These are phyloP conservation scores for Pseudogymnoascus sp. DNA, from an alignment of 2,329 filamentous ascomycete species.

Conservation along the genomic window DNA sequence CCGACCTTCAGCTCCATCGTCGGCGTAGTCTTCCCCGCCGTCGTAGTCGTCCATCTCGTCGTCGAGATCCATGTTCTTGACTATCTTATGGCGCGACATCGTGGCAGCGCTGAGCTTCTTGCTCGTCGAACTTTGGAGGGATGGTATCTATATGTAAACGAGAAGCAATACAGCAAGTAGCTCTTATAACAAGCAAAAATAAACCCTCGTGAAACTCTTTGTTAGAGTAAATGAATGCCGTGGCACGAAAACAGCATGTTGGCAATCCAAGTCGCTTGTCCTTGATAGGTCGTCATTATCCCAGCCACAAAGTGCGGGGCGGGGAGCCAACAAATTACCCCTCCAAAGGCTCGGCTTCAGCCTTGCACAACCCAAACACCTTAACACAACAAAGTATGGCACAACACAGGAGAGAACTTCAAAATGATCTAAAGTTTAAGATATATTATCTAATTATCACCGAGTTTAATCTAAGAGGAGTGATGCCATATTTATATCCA, in stretches of 20 bases:
- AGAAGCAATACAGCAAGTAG: not conserved
- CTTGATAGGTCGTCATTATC: conserved; percentile 8
- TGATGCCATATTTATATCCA: not conserved
- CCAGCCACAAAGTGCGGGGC: conserved; percentile 8
- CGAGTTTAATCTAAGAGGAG: conserved; percentile 1
- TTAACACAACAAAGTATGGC: not conserved
- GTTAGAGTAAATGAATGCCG: not conserved
- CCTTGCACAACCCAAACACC: not conserved
- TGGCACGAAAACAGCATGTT: not conserved
- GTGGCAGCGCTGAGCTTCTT: conserved; percentile 9
- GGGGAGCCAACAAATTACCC: conserved; percentile 2
- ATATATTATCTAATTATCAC: not conserved
- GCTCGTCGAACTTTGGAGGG: not conserved
- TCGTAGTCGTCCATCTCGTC: conserved; percentile 47
- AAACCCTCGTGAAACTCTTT: not conserved
- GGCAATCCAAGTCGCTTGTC: conserved; percentile 3
- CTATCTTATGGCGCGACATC: conserved; percentile 35
- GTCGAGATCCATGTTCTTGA: conserved; percentile 33
- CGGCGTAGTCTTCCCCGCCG: conserved; percentile 38
- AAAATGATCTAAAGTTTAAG: not conserved
- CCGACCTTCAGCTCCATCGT: conserved; percentile 33
- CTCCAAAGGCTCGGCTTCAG: conserved; percentile 7
- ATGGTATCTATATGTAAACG: not conserved
- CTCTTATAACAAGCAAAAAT: not conserved
- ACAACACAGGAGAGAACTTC: not conserved